A percentile compares a stretch with the other conserved stretches of the same genome.
These are phyloP conservation scores for Rubus idaeus DNA, from an alignment of 306 rosid genomes.

Conservation along the genomic window DNA sequence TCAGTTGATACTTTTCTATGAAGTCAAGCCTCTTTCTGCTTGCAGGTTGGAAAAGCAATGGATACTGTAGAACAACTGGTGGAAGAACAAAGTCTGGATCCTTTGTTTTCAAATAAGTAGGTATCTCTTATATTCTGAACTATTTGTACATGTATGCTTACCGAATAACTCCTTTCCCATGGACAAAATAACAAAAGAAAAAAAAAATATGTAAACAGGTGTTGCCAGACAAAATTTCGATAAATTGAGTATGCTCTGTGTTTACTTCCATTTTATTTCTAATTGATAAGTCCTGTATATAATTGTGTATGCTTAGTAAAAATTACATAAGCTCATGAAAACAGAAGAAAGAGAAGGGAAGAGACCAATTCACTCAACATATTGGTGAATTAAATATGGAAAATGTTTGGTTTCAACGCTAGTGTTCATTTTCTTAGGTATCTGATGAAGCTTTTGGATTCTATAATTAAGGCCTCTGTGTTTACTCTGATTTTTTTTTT, in stretches of 20 bases:
- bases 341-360: background rate
- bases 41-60: conserved; percentile 71
- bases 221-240: conserved; percentile 4
- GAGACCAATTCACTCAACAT: background rate
- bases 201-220: background rate
- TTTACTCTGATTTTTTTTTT: background rate
- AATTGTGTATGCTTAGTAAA: background rate
- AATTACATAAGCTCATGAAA: background rate
- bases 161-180: background rate
- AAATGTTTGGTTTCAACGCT: background rate
- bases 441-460: background rate
- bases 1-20: background rate
- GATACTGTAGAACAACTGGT: conserved; percentile 75
- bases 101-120: conserved; percentile 52
- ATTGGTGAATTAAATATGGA: background rate
- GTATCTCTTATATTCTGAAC: conserved; percentile 33
- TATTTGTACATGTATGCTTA: background rate
- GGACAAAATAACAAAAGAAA: background rate
- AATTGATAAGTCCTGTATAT: background rate
- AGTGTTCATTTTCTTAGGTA: background rate
- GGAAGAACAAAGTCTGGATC: conserved; percentile 74
- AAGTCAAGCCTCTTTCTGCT: conserved; percentile 20
- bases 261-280: background rate
- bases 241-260: background rate
- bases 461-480: background rate